A percentile compares a stretch with the other conserved stretches of the same genome.
phyloP scores from a whole-genome alignment of 139 green algal species.

The Tetraselmis striata region DNA sequence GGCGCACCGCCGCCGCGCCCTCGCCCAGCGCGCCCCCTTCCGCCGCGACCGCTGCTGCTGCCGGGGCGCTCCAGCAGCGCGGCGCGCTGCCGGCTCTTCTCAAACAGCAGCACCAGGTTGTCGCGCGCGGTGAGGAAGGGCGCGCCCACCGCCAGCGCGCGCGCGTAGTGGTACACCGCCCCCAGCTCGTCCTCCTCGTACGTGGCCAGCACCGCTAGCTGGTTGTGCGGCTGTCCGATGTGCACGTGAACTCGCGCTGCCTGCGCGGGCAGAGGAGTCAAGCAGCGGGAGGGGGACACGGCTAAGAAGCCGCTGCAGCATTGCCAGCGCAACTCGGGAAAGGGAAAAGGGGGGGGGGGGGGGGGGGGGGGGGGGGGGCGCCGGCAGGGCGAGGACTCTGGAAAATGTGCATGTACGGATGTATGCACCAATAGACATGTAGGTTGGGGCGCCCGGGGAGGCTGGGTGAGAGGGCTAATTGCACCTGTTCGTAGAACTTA shows the following conservation, averaged over 20 bases:
- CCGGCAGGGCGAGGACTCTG: no score
- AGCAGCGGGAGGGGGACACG: no score
- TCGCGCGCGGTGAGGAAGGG: constrained; percentile 61
- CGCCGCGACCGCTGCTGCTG: not conserved
- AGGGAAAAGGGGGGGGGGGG: no score
- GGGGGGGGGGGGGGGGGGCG: no score
- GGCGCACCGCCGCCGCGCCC: not conserved
- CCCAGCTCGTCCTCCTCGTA: constrained; percentile 44
- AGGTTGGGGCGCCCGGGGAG: no score
- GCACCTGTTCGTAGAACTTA: not conserved
- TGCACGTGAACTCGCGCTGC: not conserved
- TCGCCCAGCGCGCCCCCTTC: not conserved
- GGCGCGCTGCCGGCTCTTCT: constrained; percentile 45
- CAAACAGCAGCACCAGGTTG: constrained; percentile 66
- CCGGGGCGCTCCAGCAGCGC: not conserved
- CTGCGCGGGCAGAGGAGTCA: no score
- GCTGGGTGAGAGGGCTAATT: no score
- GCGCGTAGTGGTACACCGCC: constrained; percentile 55
- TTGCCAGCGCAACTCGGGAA: no score
- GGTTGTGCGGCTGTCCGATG: constrained; percentile 69
- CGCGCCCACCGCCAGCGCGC: constrained; percentile 37
- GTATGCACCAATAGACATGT: no score
- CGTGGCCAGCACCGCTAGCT: constrained; percentile 73
- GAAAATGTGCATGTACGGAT: no score
- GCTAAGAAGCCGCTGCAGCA: no score